These are phyloP conservation scores for Lipomyces japonicus DNA, from an alignment of 805 yeast species.

Conservation along the genomic window DNA sequence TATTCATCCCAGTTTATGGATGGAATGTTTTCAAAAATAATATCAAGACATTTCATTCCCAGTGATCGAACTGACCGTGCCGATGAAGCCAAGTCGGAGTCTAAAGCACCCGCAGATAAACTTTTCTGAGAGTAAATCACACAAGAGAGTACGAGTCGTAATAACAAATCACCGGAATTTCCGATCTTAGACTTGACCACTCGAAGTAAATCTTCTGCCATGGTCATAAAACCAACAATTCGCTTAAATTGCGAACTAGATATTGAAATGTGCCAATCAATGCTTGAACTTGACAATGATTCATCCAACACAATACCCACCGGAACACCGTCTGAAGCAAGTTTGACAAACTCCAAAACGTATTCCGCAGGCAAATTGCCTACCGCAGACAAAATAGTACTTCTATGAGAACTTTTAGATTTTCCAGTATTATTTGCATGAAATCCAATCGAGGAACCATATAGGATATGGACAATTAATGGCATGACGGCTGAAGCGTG, in stretches of 20 bases:
- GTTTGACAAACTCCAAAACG: slow-evolving; percentile 58
- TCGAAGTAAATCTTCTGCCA: slow-evolving; percentile 28
- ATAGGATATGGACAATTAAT: slow-evolving; percentile 67
- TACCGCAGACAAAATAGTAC: slow-evolving; percentile 61
- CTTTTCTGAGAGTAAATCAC: slow-evolving; percentile 15
- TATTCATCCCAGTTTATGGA: slow-evolving; percentile 52
- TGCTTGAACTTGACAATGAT: not conserved
- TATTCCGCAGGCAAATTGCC: slow-evolving; percentile 52
- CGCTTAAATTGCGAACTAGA: slow-evolving; percentile 10
- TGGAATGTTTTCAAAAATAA: slow-evolving; percentile 53
- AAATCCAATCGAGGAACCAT: slow-evolving; percentile 56
- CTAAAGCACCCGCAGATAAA: not conserved
- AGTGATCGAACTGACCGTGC: slow-evolving; percentile 60
- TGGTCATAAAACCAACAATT: slow-evolving; percentile 29
- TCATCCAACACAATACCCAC: slow-evolving; percentile 6
- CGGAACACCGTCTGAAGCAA: slow-evolving; percentile 19
- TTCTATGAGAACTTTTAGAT: slow-evolving; percentile 65
- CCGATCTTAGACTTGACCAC: slow-evolving; percentile 12
- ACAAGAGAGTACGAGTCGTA: slow-evolving; percentile 18
- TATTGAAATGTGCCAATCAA: slow-evolving; percentile 6
- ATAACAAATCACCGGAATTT: slow-evolving; percentile 6
- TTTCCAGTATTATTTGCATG: slow-evolving; percentile 54
- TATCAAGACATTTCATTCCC: slow-evolving; percentile 62
- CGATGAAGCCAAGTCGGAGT: slow-evolving; percentile 37
- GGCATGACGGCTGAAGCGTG: slow-evolving; percentile 67